Conservation (phyloP, 805 yeast genomes). For the Danielia reshetovae region DNA sequence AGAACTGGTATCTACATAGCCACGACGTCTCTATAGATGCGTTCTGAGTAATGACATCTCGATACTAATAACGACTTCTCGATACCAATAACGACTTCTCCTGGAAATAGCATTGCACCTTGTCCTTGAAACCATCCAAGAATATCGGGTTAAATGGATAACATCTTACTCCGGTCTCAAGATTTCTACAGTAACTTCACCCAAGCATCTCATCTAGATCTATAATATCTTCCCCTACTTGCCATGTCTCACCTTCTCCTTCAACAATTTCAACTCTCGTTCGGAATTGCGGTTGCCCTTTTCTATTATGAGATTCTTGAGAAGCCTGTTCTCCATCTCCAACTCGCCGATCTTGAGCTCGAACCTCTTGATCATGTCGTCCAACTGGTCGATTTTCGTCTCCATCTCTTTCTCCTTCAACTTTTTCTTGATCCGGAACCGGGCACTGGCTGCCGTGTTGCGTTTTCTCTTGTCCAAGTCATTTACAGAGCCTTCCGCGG, state of each 20-base stretch:
- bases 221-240: too few relatives aligned
- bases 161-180: too few relatives aligned
- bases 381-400: conserved; percentile 38
- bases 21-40: too few relatives aligned
- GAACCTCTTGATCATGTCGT: conserved; percentile 41
- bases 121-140: too few relatives aligned
- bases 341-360: conserved; percentile 48
- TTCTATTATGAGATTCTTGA: conserved; percentile 51
- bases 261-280: conserved; percentile 32
- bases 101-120: too few relatives aligned
- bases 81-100: too few relatives aligned
- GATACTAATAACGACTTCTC: too few relatives aligned
- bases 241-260: conserved; percentile 17
- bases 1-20: too few relatives aligned
- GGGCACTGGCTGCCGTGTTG: conserved; percentile 63
- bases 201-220: neutral
- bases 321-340: conserved; percentile 59
- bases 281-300: conserved; percentile 46
- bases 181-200: neutral
- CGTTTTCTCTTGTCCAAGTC: conserved; percentile 50
- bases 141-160: too few relatives aligned
- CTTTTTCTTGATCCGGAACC: conserved; percentile 62
- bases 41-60: too few relatives aligned
- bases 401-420: conserved; percentile 58
- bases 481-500: conserved; percentile 4